These are phyloP conservation scores for Achaetomiella virescens DNA, from an alignment of 495 filamentous ascomycete species.

Conservation along the genomic window DNA sequence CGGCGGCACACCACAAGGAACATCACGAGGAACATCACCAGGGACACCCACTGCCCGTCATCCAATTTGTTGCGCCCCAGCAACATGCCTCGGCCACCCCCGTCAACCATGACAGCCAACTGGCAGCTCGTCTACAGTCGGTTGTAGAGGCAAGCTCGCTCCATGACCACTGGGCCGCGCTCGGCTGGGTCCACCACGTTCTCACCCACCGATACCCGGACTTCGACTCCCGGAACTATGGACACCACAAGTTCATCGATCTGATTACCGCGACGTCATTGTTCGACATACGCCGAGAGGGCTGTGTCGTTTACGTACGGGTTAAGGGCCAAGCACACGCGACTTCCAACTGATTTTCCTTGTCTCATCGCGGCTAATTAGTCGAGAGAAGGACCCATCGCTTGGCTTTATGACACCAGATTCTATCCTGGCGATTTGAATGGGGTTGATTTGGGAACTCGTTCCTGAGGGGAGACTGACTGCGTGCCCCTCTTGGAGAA, in stretches of 20 bases:
- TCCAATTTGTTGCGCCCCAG: neutral
- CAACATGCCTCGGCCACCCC: neutral
- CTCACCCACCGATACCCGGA: conserved; percentile 27
- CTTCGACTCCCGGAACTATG: conserved; percentile 20
- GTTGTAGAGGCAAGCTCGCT: conserved; percentile 9
- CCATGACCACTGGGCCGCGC: conserved; percentile 3
- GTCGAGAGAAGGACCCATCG: no score
- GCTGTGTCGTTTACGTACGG: conserved; percentile 8
- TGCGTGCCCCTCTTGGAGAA: no score
- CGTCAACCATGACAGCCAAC: neutral
- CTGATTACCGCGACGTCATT: conserved; percentile 5
- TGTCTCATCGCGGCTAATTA: no score
- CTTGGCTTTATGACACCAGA: no score
- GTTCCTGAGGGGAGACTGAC: no score
- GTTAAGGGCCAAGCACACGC: neutral
- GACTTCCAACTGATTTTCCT: neutral
- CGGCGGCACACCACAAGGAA: no score
- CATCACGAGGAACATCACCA: no score
- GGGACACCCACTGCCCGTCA: neutral
- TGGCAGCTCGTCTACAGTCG: neutral
- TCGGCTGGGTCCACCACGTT: conserved; percentile 6
- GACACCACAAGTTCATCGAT: conserved; percentile 22
- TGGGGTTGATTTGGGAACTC: no score
- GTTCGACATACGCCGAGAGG: conserved; percentile 16
- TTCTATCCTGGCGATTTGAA: no score